Evolutionary conservation across 345 rosid species (phyloP), one percentile per base, ranked within the genome.

Genomic region (Euphorbia tirucalli): DNA sequence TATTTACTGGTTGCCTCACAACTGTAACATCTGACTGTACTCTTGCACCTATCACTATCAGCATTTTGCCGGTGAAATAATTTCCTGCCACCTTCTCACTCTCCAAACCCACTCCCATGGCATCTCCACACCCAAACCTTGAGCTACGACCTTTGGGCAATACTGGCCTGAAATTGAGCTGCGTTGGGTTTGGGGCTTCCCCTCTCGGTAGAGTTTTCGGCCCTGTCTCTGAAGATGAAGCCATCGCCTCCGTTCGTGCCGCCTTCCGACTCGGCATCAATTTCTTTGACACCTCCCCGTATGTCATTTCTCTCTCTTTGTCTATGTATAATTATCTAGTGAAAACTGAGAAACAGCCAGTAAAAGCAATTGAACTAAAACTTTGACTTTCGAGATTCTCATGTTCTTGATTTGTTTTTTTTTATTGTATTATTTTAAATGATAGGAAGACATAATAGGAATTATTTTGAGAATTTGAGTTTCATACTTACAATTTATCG

Each of bases 241-340:
- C 97, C 66, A 25, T 92, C 80, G 87, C 90, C 84, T 71, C 96
- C 74, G 96, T 92, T 41, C 83, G 87, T 65, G 84, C 85, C 55
- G 97, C 99, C 69, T 90, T 92, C 78, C 87, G 84, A 49, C 85
- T 83, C 35, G 94, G 97, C 73, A 92, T 92, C 79, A 95, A 95
- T 83, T 95, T 95, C 89, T 95, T 92, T 80, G 97, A 95, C 78
- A 95, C 99, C 77, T 95, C 97, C 18, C 99, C 99, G 99, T 95
- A 86, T 37, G 77, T 31, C 19, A 16, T n/a, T 18, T 31, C 25
- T 18, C 44, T 41, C 1, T 41, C 11, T 10, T 11, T 41, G 5
- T 6, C n/a, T n/a, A n/a, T n/a, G n/a, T n/a, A n/a, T n/a, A n/a
- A n/a, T n/a, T n/a, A n/a, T n/a, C n/a, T 32, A 32, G 37, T 32